phyloP scores from a whole-genome alignment of 495 filamentous ascomycete species.

The Pyronema omphalodes region DNA sequence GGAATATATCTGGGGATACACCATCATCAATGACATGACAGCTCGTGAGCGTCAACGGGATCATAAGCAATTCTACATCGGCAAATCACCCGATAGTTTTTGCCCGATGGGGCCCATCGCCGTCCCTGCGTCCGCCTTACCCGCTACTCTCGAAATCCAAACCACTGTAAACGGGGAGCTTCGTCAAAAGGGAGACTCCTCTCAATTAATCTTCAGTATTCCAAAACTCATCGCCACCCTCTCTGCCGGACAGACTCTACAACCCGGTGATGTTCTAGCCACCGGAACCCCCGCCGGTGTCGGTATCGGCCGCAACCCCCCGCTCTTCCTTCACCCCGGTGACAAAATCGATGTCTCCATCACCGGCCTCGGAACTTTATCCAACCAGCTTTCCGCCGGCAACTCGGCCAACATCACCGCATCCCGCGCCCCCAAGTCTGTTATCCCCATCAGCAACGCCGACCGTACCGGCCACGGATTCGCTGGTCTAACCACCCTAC shows the following conservation, averaged over 20 bases:
- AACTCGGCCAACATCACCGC: slow-evolving; percentile 21
- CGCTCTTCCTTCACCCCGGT: slow-evolving; percentile 28
- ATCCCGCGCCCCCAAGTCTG: slow-evolving; percentile 28
- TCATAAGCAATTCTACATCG: slow-evolving; percentile 41
- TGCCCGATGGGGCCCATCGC: slow-evolving; percentile 39
- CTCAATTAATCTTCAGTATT: slow-evolving; percentile 32
- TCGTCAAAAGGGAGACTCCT: slow-evolving; percentile 28
- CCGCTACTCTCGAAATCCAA: slow-evolving; percentile 27
- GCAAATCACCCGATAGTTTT: slow-evolving; percentile 37
- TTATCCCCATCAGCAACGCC: slow-evolving; percentile 19
- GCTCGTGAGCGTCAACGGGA: slow-evolving; percentile 38
- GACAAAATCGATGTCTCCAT: neutral
- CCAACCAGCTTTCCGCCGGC: neutral
- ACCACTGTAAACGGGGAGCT: slow-evolving; percentile 31
- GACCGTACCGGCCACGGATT: slow-evolving; percentile 9
- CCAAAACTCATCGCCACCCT: slow-evolving; percentile 28
- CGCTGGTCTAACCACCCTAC: slow-evolving; percentile 26
- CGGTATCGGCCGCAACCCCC: slow-evolving; percentile 32
- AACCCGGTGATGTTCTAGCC: slow-evolving; percentile 31
- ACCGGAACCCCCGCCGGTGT: slow-evolving; percentile 37
- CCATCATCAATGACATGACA: slow-evolving; percentile 40
- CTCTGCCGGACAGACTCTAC: slow-evolving; percentile 30
- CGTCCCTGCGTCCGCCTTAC: slow-evolving; percentile 30
- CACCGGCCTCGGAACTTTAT: neutral
- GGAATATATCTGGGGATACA: slow-evolving; percentile 38